A percentile compares a stretch with the other conserved stretches of the same genome.
phyloP scores from a whole-genome alignment of 2,329 filamentous ascomycete genomes.

The Sporothrix euskadiensis region DNA sequence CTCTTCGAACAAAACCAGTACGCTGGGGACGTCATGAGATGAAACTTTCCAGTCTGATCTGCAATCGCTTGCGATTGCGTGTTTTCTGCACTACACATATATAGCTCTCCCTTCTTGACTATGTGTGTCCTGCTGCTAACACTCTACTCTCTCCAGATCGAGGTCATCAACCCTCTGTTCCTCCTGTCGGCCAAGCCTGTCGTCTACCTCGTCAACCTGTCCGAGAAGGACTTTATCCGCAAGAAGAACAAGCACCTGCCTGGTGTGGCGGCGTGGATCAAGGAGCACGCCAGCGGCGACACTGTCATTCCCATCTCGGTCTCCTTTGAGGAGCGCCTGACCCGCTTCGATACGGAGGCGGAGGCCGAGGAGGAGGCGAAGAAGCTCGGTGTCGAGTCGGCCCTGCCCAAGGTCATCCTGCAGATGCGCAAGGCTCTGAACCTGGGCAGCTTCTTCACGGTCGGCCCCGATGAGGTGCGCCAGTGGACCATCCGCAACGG shows the following conservation, averaged over 20 bases:
- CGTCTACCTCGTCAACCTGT: constrained; percentile 95
- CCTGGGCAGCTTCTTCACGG: constrained; percentile 95
- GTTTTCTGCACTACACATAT: neutral
- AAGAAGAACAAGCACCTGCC: constrained; percentile 99
- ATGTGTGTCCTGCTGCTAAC: neutral
- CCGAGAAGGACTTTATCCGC: constrained; percentile 93
- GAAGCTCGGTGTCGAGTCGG: constrained; percentile 80
- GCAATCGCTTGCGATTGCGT: constrained; percentile 1
- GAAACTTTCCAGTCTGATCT: constrained; percentile 67
- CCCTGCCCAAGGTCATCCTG: constrained; percentile 84
- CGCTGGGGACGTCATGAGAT: constrained; percentile 69
- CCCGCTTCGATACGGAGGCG: constrained; percentile 73
- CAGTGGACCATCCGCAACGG: constrained; percentile 98
- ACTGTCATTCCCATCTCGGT: constrained; percentile 93
- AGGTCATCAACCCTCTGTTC: constrained; percentile 95
- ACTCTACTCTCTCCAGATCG: constrained; percentile 63
- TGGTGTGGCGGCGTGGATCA: constrained; percentile 93
- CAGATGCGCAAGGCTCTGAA: constrained; percentile 92
- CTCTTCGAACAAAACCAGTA: constrained; percentile 89
- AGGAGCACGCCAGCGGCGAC: constrained; percentile 82
- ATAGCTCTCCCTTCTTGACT: neutral
- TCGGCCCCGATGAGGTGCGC: constrained; percentile 89
- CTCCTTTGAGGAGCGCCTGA: constrained; percentile 87
- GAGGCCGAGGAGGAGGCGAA: constrained; percentile 85
- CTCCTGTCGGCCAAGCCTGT: constrained; percentile 95